A percentile compares a stretch with the other conserved stretches of the same genome.
phyloP scores from a whole-genome alignment of 2,329 filamentous ascomycete species.

The Gremmenia infestans region DNA sequence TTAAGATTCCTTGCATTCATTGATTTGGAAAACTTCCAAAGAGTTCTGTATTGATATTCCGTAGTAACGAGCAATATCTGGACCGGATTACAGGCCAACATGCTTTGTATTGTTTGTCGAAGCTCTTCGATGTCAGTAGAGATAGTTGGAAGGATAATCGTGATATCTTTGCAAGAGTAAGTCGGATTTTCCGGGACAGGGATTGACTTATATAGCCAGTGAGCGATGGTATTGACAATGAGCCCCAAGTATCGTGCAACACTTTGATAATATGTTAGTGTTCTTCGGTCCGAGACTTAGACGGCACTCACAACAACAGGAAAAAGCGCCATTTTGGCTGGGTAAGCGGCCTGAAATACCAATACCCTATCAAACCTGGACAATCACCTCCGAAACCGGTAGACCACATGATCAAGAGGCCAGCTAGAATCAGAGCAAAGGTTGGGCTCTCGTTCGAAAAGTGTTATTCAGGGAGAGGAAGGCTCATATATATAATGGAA shows the following conservation, averaged over 20 bases:
- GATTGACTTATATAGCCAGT: slow-evolving; percentile 7
- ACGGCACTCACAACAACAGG: slow-evolving; percentile 6
- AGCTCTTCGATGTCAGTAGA: neutral
- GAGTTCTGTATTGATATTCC: too few relatives aligned
- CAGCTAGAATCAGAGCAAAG: neutral
- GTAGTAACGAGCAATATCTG: too few relatives aligned
- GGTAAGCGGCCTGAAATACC: neutral
- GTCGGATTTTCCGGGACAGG: slow-evolving; percentile 7
- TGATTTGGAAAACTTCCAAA: too few relatives aligned
- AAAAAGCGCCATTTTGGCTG: slow-evolving; percentile 5
- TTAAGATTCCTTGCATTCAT: slow-evolving; percentile 23
- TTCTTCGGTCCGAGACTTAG: slow-evolving; percentile 5
- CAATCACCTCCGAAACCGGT: slow-evolving; percentile 3
- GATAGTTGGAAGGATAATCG: slow-evolving; percentile 1
- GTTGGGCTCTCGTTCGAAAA: slow-evolving; percentile 3
- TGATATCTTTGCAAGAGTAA: slow-evolving; percentile 8
- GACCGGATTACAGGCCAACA: too few relatives aligned
- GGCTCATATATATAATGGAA: slow-evolving; percentile 10
- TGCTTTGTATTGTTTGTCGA: neutral
- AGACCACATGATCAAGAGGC: neutral
- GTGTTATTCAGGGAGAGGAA: slow-evolving; percentile 7
- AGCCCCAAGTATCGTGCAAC: slow-evolving; percentile 4
- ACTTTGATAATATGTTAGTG: slow-evolving; percentile 9
- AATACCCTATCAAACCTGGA: slow-evolving; percentile 1
- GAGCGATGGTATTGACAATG: slow-evolving; percentile 4